Conservation (phyloP, 2,329 filamentous ascomycete genomes). For the Alternaria burnsii region DNA sequence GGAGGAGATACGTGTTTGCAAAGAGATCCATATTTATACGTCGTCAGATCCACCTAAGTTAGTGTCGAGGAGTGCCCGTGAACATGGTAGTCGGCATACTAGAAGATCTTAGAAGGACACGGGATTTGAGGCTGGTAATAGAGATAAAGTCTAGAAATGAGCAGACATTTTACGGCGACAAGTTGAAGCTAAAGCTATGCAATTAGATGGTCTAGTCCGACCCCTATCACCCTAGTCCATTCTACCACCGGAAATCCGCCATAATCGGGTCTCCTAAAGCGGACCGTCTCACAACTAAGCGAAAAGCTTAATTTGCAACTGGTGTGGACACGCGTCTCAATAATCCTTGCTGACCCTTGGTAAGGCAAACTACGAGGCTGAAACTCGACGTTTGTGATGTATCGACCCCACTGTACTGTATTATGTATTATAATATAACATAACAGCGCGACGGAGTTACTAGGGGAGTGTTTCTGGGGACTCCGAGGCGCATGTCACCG, state of each 20-base stretch:
- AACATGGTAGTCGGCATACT: too few species aligned
- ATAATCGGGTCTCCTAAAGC: not conserved
- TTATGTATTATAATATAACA: not conserved
- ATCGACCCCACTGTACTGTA: not conserved
- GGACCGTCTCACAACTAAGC: slow-evolving; percentile 4
- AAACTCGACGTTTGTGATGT: not conserved
- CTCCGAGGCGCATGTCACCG: not conserved
- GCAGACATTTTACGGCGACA: too few species aligned
- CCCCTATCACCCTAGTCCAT: not conserved
- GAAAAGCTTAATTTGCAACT: slow-evolving; percentile 14
- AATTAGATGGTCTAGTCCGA: not conserved
- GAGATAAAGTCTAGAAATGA: too few species aligned
- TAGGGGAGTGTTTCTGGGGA: not conserved
- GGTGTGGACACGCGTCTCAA: slow-evolving; percentile 1
- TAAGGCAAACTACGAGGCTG: slow-evolving; percentile 22
- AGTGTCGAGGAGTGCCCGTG: too few species aligned
- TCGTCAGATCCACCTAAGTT: too few species aligned
- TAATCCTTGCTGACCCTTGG: slow-evolving; percentile 4
- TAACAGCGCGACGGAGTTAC: not conserved
- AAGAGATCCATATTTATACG: too few species aligned
- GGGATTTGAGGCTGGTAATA: too few species aligned
- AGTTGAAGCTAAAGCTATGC: not conserved
- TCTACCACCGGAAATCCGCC: not conserved
- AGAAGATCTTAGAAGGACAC: too few species aligned
- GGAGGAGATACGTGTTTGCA: too few species aligned